Evolutionary conservation across 805 yeast genomes (phyloP).

Genomic region (Candida khao-thaluensis): DNA sequence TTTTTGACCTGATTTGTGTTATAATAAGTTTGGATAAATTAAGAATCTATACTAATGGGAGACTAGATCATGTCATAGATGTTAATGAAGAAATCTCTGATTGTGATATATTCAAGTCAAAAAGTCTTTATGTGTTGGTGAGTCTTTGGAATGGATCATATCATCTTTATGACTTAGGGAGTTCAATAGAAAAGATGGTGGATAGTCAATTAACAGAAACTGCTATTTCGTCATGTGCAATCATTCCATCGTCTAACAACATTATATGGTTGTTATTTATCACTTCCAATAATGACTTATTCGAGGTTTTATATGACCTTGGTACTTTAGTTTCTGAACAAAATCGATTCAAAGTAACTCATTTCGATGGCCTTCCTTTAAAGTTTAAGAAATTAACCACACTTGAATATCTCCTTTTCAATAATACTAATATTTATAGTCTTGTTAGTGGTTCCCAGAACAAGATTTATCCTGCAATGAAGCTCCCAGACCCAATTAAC

Average conservation of each 20-base stretch:
- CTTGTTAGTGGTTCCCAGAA: constrained; percentile 14
- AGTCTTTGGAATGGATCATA: constrained; percentile 19
- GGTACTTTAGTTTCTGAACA: constrained; percentile 4
- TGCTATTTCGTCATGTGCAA: constrained; percentile 16
- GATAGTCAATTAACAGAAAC: constrained; percentile 1
- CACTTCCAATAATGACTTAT: constrained; percentile 16
- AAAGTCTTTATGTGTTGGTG: constrained; percentile 10
- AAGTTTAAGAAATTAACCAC: constrained; percentile 12
- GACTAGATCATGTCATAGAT: constrained; percentile 3
- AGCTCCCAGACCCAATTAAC: constrained; percentile 10
- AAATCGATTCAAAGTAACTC: background rate
- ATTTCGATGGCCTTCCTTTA: constrained; percentile 17
- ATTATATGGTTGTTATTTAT: constrained; percentile 17
- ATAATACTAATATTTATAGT: constrained; percentile 13
- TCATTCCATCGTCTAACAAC: constrained; percentile 1
- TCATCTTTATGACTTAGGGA: constrained; percentile 9
- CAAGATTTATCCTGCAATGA: constrained; percentile 6
- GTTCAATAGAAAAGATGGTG: background rate
- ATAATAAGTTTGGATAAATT: background rate
- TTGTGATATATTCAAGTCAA: constrained; percentile 12
- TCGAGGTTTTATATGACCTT: constrained; percentile 14
- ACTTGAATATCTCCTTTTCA: constrained; percentile 15
- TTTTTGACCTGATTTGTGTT: background rate
- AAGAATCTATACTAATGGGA: constrained; percentile 3
- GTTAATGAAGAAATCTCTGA: constrained; percentile 13